Conservation (phyloP, 257 asterid species). For the Nemophila menziesii region DNA sequence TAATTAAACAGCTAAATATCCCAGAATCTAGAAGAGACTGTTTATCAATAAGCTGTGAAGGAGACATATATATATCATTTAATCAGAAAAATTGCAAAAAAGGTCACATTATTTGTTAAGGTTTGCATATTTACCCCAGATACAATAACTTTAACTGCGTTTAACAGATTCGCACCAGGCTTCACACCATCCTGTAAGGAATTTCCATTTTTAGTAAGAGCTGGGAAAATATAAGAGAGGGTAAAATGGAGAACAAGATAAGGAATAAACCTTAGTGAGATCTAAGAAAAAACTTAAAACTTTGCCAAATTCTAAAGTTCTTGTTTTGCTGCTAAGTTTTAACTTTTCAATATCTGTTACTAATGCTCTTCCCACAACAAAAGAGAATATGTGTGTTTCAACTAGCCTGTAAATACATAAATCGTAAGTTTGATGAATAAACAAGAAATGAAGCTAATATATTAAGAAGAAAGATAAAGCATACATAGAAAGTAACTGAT, state of each 20-base stretch:
- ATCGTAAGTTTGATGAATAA: background rate
- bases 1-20: constrained; percentile 84
- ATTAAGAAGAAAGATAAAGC: constrained; percentile 8
- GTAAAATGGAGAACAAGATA: background rate
- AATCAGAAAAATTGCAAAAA: background rate
- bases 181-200: constrained; percentile 69
- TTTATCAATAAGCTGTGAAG: constrained; percentile 77
- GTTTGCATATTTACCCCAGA: constrained; percentile 59
- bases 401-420: constrained; percentile 61
- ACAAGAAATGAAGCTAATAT: background rate
- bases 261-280: constrained; percentile 59
- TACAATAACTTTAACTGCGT: constrained; percentile 87
- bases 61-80: constrained; percentile 10
- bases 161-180: constrained; percentile 83
- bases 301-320: constrained; percentile 81
- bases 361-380: constrained; percentile 97
- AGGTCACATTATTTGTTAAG: constrained; percentile 6
- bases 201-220: constrained; percentile 6
- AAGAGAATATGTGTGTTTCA: constrained; percentile 96
- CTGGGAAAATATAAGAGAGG: background rate
- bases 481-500: constrained; percentile 78
- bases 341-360: constrained; percentile 91
- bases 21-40: constrained; percentile 98
- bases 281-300: constrained; percentile 71
- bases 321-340: constrained; percentile 88